A percentile compares a stretch with the other conserved stretches of the same genome.
phyloP scores from a whole-genome alignment of 1,284 basidiomycete genomes.

The Tilletia setariae region DNA sequence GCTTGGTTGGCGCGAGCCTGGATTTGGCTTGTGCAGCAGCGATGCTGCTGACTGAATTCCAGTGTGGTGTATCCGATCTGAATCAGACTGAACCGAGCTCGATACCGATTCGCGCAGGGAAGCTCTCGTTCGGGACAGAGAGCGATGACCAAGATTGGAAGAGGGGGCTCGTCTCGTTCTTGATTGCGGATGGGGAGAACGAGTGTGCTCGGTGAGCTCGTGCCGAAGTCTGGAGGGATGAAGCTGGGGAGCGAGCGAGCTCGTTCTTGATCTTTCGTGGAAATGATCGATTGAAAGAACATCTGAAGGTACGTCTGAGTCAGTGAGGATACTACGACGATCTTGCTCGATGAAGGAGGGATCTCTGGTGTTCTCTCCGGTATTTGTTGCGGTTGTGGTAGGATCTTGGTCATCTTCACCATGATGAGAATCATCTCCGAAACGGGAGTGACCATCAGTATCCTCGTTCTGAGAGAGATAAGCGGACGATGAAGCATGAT shows the following conservation, averaged over 20 bases:
- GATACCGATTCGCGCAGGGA: too few relatives aligned
- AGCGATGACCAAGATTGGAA: neutral
- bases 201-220: neutral
- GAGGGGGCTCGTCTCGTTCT: neutral
- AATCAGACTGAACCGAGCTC: too few relatives aligned
- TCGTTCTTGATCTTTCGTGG: neutral
- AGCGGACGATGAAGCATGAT: neutral
- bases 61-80: neutral
- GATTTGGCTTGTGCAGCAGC: neutral
- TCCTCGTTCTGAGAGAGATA: conserved; percentile 17
- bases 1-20: neutral
- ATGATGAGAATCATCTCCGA: neutral
- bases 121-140: neutral
- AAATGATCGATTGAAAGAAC: neutral
- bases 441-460: too few relatives aligned
- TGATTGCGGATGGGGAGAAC: neutral
- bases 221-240: neutral
- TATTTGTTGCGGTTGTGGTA: neutral
- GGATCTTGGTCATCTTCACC: conserved; percentile 14
- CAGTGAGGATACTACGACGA: neutral
- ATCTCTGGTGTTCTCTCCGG: neutral
- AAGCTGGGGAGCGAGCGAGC: neutral
- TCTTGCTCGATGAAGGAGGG: too few relatives aligned
- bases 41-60: neutral
- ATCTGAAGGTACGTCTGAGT: neutral